These are phyloP conservation scores for Vigna angularis DNA, from an alignment of 306 rosid species.

Conservation along the genomic window DNA sequence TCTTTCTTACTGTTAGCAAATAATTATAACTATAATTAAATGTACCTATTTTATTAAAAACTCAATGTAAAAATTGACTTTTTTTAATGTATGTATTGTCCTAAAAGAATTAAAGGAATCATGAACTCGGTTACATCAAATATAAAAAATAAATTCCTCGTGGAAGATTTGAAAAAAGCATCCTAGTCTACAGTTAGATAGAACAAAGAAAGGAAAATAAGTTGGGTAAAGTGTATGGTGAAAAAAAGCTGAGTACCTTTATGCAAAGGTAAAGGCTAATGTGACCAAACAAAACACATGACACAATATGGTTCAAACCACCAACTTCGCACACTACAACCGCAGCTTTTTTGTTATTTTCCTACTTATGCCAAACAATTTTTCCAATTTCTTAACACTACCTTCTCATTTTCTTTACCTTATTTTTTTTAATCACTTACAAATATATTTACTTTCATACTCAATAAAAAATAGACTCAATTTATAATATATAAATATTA, in stretches of 20 bases:
- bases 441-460: no score
- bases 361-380: not conserved
- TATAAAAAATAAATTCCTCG: not conserved
- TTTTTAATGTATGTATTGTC: no score
- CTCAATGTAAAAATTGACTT: no score
- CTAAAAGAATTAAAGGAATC: no score
- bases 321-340: slow-evolving; percentile 31
- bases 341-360: not conserved
- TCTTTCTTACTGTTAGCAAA: no score
- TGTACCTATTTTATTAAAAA: no score
- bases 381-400: not conserved
- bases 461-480: no score
- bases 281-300: slow-evolving; percentile 40
- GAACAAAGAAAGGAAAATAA: slow-evolving; percentile 24
- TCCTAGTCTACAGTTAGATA: slow-evolving; percentile 19
- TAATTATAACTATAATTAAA: no score
- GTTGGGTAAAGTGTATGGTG: slow-evolving; percentile 10
- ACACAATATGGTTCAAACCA: not conserved
- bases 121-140: no score
- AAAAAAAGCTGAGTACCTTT: slow-evolving; percentile 37
- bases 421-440: no score
- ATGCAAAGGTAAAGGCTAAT: slow-evolving; percentile 38
- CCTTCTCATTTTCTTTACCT: not conserved
- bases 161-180: not conserved
- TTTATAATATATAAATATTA: no score